A percentile compares a stretch with the other conserved stretches of the same genome.
These are phyloP conservation scores for Penicillium roqueforti DNA, from an alignment of 495 filamentous ascomycete species.

Conservation along the genomic window DNA sequence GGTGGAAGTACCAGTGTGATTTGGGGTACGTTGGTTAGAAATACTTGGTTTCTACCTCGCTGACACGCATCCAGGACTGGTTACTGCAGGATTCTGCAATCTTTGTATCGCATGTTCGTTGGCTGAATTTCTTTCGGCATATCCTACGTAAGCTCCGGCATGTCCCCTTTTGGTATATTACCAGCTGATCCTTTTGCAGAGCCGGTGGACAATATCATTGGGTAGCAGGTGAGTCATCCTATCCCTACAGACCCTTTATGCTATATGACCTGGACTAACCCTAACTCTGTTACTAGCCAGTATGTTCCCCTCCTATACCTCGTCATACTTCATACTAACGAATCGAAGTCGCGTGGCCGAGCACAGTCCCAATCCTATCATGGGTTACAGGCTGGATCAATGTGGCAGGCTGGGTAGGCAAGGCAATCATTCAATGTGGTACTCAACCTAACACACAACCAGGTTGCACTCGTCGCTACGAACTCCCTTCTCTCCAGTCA, in stretches of 20 bases:
- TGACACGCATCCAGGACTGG: slow-evolving; percentile 41
- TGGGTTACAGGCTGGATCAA: slow-evolving; percentile 76
- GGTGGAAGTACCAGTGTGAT: slow-evolving; percentile 44
- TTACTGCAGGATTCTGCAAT: slow-evolving; percentile 67
- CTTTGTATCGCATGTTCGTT: slow-evolving; percentile 62
- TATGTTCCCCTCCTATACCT: slow-evolving; percentile 15
- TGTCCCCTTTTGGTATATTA: not conserved
- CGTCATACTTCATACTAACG: not conserved
- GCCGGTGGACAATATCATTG: slow-evolving; percentile 67
- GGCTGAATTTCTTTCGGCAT: slow-evolving; percentile 66
- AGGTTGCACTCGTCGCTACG: slow-evolving; percentile 52
- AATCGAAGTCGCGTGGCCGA: slow-evolving; percentile 45
- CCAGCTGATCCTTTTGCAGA: slow-evolving; percentile 15
- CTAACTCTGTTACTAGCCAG: slow-evolving; percentile 20
- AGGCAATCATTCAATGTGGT: not conserved
- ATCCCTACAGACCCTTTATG: not conserved
- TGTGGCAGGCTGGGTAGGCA: slow-evolving; percentile 60
- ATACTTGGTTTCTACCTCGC: not conserved
- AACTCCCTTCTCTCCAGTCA: slow-evolving; percentile 50
- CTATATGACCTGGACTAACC: not conserved
- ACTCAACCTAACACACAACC: slow-evolving; percentile 14
- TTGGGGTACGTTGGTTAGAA: slow-evolving; percentile 33
- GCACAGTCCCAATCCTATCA: slow-evolving; percentile 55
- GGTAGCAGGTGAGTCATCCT: slow-evolving; percentile 51
- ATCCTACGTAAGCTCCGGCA: slow-evolving; percentile 51